phyloP scores from a whole-genome alignment of 164 flowering plant species.

The Aristolochia fimbriata region DNA sequence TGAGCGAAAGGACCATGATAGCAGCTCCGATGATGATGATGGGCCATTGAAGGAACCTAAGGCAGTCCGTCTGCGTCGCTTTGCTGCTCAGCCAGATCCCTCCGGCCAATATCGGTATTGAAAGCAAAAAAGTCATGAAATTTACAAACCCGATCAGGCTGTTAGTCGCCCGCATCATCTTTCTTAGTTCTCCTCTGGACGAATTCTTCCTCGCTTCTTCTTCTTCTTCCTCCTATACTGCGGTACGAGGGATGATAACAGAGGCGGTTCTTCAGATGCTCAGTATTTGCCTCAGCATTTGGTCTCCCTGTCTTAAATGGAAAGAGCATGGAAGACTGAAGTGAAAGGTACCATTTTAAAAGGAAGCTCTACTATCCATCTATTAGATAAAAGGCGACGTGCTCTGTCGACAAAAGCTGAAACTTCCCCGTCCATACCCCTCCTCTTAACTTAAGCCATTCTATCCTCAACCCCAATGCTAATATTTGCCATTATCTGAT shows the following conservation, averaged over 20 bases:
- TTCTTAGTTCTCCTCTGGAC: not conserved
- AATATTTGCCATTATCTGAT: no score
- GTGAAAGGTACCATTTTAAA: not conserved
- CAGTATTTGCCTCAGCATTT: no score
- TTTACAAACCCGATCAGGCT: slow-evolving; percentile 65
- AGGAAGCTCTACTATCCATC: no score
- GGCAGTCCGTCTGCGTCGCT: slow-evolving; percentile 78
- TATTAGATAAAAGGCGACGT: no score
- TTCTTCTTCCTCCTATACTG: not conserved
- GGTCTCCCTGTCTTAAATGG: no score
- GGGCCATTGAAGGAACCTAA: slow-evolving; percentile 88
- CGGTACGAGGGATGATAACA: no score
- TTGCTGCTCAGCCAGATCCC: slow-evolving; percentile 90
- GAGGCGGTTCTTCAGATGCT: no score
- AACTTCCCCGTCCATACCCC: no score
- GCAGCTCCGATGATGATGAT: slow-evolving; percentile 63
- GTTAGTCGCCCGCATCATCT: slow-evolving; percentile 55
- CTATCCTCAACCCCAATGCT: no score
- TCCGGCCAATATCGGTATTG: slow-evolving; percentile 76
- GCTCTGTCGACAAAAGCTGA: no score
- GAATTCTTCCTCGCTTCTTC: slow-evolving; percentile 1
- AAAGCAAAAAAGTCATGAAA: slow-evolving; percentile 70
- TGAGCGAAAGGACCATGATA: slow-evolving; percentile 74
- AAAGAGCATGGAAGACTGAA: not conserved
- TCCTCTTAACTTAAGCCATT: no score